Evolutionary conservation across 768 basidiomycete species (phyloP).

Genomic region (Suillus subluteus): DNA sequence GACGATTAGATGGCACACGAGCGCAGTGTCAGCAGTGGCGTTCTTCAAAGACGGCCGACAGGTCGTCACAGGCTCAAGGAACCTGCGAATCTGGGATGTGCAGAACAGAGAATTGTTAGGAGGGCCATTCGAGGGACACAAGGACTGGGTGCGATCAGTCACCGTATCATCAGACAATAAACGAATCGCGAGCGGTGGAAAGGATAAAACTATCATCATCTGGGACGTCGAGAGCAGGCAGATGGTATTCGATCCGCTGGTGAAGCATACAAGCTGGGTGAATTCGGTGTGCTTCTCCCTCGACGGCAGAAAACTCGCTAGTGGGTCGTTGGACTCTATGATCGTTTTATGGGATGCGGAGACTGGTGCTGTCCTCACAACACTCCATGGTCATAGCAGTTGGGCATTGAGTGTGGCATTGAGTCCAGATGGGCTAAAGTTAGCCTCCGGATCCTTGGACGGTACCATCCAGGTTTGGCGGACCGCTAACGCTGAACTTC

Average conservation of each 20-base stretch:
- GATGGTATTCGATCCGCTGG: neutral
- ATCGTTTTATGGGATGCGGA: neutral
- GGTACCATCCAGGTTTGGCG: neutral
- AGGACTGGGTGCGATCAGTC: neutral
- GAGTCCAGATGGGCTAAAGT: neutral
- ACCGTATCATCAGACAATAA: neutral
- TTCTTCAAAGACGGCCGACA: neutral
- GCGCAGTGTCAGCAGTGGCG: neutral
- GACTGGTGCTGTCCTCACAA: neutral
- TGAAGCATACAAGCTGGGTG: neutral
- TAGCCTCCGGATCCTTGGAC: neutral
- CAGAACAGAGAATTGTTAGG: neutral
- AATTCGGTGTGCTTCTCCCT: neutral
- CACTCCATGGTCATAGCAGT: neutral
- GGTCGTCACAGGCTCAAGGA: neutral
- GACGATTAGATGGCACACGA: neutral
- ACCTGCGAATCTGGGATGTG: neutral
- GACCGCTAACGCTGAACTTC: neutral
- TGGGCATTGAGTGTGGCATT: neutral
- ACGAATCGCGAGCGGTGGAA: conserved; percentile 2
- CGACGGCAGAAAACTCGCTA: neutral
- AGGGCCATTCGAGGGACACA: neutral
- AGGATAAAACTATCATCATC: neutral
- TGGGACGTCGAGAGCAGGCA: neutral
- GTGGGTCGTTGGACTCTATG: neutral